A percentile compares a stretch with the other conserved stretches of the same genome.
These are phyloP conservation scores for Pseudogymnoascus sp. DNA, from an alignment of 2,329 filamentous ascomycete genomes.

Conservation along the genomic window DNA sequence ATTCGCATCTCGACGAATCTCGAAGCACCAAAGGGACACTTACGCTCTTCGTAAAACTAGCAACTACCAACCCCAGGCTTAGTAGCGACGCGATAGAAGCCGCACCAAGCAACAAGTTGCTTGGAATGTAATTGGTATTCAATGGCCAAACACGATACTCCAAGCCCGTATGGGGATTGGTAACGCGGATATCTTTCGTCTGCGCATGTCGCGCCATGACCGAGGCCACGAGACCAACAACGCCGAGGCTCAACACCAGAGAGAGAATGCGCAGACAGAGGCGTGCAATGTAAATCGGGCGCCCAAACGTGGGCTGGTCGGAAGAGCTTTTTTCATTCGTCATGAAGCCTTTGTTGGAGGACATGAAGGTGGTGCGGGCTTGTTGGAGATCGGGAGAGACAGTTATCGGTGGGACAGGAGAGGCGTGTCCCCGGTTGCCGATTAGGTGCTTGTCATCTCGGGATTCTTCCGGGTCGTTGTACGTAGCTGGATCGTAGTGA, in stretches of 20 bases:
- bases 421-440: background rate
- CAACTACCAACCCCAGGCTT: background rate
- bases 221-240: background rate
- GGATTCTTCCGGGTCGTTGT: background rate
- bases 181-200: background rate
- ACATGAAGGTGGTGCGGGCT: background rate
- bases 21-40: background rate
- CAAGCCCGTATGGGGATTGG: background rate
- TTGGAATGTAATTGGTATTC: background rate
- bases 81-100: background rate
- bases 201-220: background rate
- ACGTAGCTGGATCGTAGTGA: constrained; percentile 1
- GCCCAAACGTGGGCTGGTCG: background rate
- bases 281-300: background rate
- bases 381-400: background rate
- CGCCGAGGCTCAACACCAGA: background rate
- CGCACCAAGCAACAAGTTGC: background rate
- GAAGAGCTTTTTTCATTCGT: background rate
- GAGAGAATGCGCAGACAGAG: constrained; percentile 3
- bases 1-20: background rate
- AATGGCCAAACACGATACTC: background rate
- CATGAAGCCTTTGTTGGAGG: constrained; percentile 2
- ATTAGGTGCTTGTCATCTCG: constrained; percentile 3
- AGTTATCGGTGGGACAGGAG: background rate
- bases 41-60: background rate